Percentiles rank a stretch among this genome's conserved stretches.
Conservation (phyloP, 495 filamentous ascomycete genomes). For the Evernia prunastri region DNA sequence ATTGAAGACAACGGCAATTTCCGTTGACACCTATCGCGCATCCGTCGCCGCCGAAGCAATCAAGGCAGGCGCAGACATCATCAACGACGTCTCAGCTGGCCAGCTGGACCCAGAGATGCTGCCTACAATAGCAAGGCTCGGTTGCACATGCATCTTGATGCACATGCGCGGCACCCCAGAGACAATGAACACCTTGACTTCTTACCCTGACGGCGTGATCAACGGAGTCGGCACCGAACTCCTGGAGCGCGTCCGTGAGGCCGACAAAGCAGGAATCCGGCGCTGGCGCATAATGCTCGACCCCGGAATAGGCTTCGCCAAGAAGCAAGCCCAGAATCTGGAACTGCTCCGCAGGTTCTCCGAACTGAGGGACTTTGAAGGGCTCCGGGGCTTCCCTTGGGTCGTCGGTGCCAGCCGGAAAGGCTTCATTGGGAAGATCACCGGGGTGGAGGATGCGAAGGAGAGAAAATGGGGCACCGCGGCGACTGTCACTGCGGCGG, state of each 20-base stretch:
- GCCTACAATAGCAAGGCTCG: conserved; percentile 65
- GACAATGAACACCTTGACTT: conserved; percentile 66
- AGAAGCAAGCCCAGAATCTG: conserved; percentile 71
- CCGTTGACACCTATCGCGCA: conserved; percentile 88
- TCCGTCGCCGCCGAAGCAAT: conserved; percentile 75
- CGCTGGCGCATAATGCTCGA: conserved; percentile 95
- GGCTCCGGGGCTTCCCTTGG: conserved; percentile 74
- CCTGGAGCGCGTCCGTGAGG: conserved; percentile 59
- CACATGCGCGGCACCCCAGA: conserved; percentile 87
- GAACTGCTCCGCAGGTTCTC: conserved; percentile 63
- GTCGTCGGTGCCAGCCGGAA: conserved; percentile 86
- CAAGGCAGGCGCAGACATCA: conserved; percentile 78
- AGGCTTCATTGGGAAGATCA: conserved; percentile 77
- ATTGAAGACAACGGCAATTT: conserved; percentile 59
- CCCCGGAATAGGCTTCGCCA: conserved; percentile 90
- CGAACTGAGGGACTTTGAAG: conserved; percentile 54
- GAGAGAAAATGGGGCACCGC: conserved; percentile 80
- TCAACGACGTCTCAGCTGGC: conserved; percentile 92
- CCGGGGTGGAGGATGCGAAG: conserved; percentile 61
- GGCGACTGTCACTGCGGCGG: conserved; percentile 77
- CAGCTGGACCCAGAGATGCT: conserved; percentile 76
- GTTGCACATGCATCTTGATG: conserved; percentile 83
- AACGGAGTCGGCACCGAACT: conserved; percentile 64
- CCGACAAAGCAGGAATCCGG: conserved; percentile 74
- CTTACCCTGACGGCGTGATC: conserved; percentile 73